These are phyloP conservation scores for Vigna unguiculata DNA, from an alignment of 306 rosid genomes.

Conservation along the genomic window DNA sequence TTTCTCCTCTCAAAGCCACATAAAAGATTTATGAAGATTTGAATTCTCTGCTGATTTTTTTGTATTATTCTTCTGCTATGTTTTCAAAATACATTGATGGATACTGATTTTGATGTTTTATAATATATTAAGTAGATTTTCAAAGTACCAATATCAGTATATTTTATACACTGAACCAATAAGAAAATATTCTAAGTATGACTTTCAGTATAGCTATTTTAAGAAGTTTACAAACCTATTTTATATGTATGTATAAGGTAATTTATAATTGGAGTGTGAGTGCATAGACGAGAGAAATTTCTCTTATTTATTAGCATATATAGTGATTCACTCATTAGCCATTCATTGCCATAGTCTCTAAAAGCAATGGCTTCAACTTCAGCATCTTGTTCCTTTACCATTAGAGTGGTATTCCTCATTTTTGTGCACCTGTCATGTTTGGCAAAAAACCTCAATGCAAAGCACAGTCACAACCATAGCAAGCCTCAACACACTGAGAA, in stretches of 20 bases:
- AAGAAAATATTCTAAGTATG: neutral
- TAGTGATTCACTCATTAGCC: conserved; percentile 47
- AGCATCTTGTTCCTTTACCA: conserved; percentile 41
- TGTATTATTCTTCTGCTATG: too few relatives aligned
- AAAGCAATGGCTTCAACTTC: conserved; percentile 64
- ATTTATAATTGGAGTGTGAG: neutral
- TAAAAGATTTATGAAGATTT: conserved; percentile 36
- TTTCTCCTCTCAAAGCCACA: conserved; percentile 43
- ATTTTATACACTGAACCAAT: neutral
- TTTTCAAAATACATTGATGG: too few relatives aligned
- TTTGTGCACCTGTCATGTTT: conserved; percentile 55
- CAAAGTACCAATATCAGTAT: too few relatives aligned
- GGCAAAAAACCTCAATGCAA: conserved; percentile 59
- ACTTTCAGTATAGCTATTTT: neutral
- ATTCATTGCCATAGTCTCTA: conserved; percentile 36
- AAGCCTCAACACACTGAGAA: conserved; percentile 35
- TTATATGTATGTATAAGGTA: too few relatives aligned
- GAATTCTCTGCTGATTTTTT: too few relatives aligned
- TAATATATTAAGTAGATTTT: too few relatives aligned
- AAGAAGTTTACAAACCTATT: too few relatives aligned
- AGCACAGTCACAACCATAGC: conserved; percentile 49
- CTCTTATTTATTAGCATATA: conserved; percentile 39
- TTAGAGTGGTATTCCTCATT: conserved; percentile 44
- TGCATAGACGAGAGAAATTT: neutral
- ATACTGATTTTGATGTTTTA: too few relatives aligned